Conservation (phyloP, 805 yeast species). For the Teunomyces lycoperdinae region DNA sequence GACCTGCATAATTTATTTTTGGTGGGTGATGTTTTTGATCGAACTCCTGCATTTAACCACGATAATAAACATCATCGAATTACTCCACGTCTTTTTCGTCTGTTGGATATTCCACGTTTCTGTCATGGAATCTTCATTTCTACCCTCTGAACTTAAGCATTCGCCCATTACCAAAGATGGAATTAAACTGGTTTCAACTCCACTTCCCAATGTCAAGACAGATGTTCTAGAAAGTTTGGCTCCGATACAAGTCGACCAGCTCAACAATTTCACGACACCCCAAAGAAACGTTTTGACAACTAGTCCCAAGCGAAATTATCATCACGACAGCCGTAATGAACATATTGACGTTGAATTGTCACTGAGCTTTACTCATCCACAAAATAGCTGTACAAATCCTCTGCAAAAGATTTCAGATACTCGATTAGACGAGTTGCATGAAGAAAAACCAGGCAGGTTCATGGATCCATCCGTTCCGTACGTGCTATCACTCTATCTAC, state of each 20-base stretch:
- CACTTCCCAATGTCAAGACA: conserved; percentile 1
- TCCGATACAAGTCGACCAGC: not conserved
- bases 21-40: no score
- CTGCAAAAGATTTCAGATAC: not conserved
- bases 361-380: not conserved
- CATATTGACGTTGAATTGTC: not conserved
- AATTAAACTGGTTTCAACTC: conserved; percentile 7
- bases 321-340: not conserved
- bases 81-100: not conserved
- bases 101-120: not conserved
- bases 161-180: conserved; percentile 18
- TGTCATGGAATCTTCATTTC: not conserved
- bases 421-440: not conserved
- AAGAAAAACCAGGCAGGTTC: not conserved
- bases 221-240: not conserved
- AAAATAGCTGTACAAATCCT: not conserved
- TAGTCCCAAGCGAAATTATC: not conserved
- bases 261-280: conserved; percentile 1
- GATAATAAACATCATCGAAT: conserved; percentile 1
- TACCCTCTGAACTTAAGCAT: not conserved
- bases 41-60: not conserved
- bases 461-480: conserved; percentile 52
- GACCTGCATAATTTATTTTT: not conserved
- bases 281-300: not conserved
- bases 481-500: conserved; percentile 60